phyloP scores from a whole-genome alignment of 495 filamentous ascomycete genomes.

The Talaromyces adpressus region DNA sequence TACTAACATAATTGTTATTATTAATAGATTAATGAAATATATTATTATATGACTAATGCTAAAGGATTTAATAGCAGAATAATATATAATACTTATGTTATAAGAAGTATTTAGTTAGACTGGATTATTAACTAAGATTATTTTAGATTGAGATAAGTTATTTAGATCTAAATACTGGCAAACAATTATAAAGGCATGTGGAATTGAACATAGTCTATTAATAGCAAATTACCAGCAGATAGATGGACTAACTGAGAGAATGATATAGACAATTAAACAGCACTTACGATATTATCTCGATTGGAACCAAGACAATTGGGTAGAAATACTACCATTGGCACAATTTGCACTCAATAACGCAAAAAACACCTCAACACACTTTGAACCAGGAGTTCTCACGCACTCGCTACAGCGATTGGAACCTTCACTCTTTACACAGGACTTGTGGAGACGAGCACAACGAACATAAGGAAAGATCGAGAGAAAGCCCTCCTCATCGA shows the following conservation, averaged over 20 bases:
- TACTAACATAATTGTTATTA: constrained; percentile 6
- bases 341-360: neutral
- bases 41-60: constrained; percentile 6
- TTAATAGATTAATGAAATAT: constrained; percentile 10
- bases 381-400: no score
- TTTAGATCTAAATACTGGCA: constrained; percentile 11
- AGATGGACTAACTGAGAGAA: constrained; percentile 2
- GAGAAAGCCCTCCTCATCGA: no score
- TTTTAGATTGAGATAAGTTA: constrained; percentile 12
- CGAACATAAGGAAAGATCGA: no score
- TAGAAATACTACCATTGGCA: neutral
- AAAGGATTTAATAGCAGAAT: constrained; percentile 5
- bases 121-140: no score
- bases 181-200: neutral
- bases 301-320: constrained; percentile 1
- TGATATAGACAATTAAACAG: neutral
- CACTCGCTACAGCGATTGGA: no score
- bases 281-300: neutral
- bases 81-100: no score
- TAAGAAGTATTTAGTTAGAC: no score
- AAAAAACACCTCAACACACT: neutral
- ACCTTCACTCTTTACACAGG: no score
- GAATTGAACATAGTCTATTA: neutral
- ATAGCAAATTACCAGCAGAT: neutral
- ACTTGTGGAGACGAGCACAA: no score